Evolutionary conservation across 257 asterid species (phyloP).

Genomic region (Eustoma russellianum): DNA sequence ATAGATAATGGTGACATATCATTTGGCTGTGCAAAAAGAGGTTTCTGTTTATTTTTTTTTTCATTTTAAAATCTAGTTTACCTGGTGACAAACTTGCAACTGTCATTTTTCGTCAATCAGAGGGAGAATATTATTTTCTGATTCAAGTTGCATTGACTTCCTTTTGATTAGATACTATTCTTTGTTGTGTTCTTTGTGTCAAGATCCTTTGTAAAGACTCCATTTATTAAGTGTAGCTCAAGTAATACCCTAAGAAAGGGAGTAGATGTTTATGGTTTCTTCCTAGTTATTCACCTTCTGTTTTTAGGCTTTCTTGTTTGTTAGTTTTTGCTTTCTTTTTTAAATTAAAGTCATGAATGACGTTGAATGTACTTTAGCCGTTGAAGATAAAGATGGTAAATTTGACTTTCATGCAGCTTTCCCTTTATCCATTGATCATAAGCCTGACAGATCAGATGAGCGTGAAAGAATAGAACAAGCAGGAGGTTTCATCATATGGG

Average conservation of each 20-base stretch:
- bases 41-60: too few relatives aligned
- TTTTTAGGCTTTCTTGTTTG: too few relatives aligned
- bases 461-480: conserved; percentile 82
- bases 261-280: neutral
- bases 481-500: conserved; percentile 75
- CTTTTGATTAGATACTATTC: neutral
- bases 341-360: neutral
- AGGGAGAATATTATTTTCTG: neutral
- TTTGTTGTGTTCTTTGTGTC: neutral
- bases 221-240: too few relatives aligned
- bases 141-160: neutral
- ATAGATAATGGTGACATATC: too few relatives aligned
- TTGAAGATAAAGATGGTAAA: neutral
- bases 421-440: conserved; percentile 73
- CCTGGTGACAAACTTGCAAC: neutral
- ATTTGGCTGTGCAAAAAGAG: too few relatives aligned
- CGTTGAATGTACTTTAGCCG: too few relatives aligned
- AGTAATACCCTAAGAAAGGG: neutral
- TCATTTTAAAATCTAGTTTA: neutral
- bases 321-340: neutral
- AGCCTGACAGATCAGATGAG: conserved; percentile 81
- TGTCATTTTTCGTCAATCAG: neutral
- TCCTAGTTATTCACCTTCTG: too few relatives aligned
- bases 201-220: neutral
- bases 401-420: conserved; percentile 40